Base-by-base conservation (phyloP, 495 filamentous ascomycete genomes). In the Pseudotulostoma volvatum region DNA sequence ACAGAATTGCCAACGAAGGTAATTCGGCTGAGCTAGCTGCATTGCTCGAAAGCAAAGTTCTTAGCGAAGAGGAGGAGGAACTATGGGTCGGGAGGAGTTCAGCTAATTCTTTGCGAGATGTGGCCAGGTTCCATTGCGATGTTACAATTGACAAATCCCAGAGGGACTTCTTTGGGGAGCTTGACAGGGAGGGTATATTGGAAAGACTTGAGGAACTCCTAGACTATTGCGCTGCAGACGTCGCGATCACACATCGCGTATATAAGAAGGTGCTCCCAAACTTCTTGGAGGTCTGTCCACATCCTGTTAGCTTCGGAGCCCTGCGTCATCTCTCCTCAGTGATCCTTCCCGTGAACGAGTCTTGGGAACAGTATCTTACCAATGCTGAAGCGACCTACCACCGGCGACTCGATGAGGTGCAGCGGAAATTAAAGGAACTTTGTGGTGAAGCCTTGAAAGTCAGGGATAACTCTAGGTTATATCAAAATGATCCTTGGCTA, bases 271-370 rank as follows among this genome's bases (percentile, higher is more conserved):
- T 96, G 2, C 90, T 99, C 36, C 83, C 85, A 1, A 74, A 77
- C 34, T 99, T 93, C 52, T 64, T 95, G 8, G 62, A 81, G 21
- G 77, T 80, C 21, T 96, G 90, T 47, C 88, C 92, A 2, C 92
- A 99, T 59, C 92, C 90, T 2, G 90, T 96, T 43, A 96, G 85
- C 56, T 99, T 99, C 51, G 87, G 83, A 3, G 88, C 90, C 8
- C 68, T 96, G 19, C 73, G 92, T 31, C 86, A 95, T 57, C 69
- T 99, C 4, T 86, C 88, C 3, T 79, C 86, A 3, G 84, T 93
- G 34, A 92, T 94, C 40, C 64, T 99, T 19, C 90, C 90, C 0
- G 84, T 95, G 42, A 72, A 95, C 48, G 67, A 78, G 44, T 75
- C 78, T 0, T 99, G 92, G 92, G 67, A 86, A 39, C 62, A 69